These are phyloP conservation scores for Talaromyces verruculosus DNA, from an alignment of 2,329 filamentous ascomycete species.

Conservation along the genomic window DNA sequence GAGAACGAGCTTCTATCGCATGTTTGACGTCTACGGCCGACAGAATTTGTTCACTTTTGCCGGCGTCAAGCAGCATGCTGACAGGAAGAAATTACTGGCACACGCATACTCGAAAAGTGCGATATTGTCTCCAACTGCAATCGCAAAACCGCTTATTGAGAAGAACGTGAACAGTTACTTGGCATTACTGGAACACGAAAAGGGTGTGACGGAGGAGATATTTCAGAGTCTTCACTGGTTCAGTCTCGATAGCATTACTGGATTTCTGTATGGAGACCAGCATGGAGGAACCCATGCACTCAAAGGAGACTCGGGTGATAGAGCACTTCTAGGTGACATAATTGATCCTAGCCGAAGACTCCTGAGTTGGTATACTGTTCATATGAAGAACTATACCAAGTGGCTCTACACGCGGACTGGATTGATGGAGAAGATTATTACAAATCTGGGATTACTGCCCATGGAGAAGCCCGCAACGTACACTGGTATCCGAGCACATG, in stretches of 20 bases:
- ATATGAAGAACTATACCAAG: slow-evolving; percentile 47
- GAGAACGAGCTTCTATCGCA: slow-evolving; percentile 54
- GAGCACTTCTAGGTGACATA: slow-evolving; percentile 50
- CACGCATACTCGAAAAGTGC: slow-evolving; percentile 55
- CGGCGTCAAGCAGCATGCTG: slow-evolving; percentile 45
- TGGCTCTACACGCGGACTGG: slow-evolving; percentile 52
- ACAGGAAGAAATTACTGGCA: slow-evolving; percentile 54
- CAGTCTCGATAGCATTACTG: slow-evolving; percentile 54
- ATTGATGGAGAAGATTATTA: slow-evolving; percentile 37
- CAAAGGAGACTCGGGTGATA: slow-evolving; percentile 36
- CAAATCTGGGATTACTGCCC: slow-evolving; percentile 42
- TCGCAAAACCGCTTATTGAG: slow-evolving; percentile 38
- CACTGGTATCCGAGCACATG: slow-evolving; percentile 51
- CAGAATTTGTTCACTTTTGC: slow-evolving; percentile 56
- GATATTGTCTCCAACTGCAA: slow-evolving; percentile 36
- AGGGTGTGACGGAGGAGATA: slow-evolving; percentile 43
- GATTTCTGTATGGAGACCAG: slow-evolving; percentile 51
- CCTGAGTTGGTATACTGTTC: slow-evolving; percentile 53
- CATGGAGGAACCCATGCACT: slow-evolving; percentile 49
- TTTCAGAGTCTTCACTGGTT: slow-evolving; percentile 55
- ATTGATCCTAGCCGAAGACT: slow-evolving; percentile 48
- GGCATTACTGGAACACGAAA: slow-evolving; percentile 40
- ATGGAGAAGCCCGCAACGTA: slow-evolving; percentile 55
- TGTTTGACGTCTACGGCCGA: slow-evolving; percentile 56
- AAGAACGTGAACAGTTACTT: slow-evolving; percentile 45